Percentiles rank a stretch among this genome's conserved stretches.
Evolutionary conservation across 495 filamentous ascomycete genomes (phyloP).

Genomic region (Elaphomyces granulatus): DNA sequence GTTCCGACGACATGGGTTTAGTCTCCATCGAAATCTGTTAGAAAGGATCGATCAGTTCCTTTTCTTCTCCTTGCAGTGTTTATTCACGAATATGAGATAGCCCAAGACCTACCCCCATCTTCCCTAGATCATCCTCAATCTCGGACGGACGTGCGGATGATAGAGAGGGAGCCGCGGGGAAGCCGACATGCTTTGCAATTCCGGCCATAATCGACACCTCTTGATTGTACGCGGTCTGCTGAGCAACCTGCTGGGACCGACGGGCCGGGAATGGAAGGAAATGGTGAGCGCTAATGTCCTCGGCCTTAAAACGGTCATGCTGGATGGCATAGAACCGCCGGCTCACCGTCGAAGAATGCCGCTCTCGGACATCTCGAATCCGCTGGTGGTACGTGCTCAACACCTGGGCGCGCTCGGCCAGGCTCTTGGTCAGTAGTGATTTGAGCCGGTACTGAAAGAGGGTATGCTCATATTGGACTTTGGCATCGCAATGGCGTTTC

Average conservation of each 20-base stretch:
- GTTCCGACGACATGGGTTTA: slow-evolving; percentile 14
- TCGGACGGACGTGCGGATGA: slow-evolving; percentile 54
- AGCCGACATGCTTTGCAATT: slow-evolving; percentile 85
- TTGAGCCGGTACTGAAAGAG: slow-evolving; percentile 58
- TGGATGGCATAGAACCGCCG: slow-evolving; percentile 84
- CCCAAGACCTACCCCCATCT: slow-evolving; percentile 63
- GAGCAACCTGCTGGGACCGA: slow-evolving; percentile 54
- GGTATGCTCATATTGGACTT: slow-evolving; percentile 56
- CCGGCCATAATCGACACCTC: slow-evolving; percentile 86
- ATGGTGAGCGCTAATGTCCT: slow-evolving; percentile 68
- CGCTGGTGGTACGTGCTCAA: slow-evolving; percentile 79
- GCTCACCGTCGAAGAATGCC: slow-evolving; percentile 61
- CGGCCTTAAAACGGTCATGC: slow-evolving; percentile 70
- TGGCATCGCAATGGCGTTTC: slow-evolving; percentile 63
- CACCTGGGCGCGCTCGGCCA: slow-evolving; percentile 67
- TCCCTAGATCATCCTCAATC: slow-evolving; percentile 72
- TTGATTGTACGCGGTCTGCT: slow-evolving; percentile 79
- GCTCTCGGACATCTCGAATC: slow-evolving; percentile 66
- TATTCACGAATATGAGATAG: background rate
- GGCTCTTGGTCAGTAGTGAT: slow-evolving; percentile 52
- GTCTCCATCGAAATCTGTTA: slow-evolving; percentile 28
- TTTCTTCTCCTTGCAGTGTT: no score
- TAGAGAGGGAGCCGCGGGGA: slow-evolving; percentile 84
- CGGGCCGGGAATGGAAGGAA: slow-evolving; percentile 57
- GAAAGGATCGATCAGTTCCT: slow-evolving; percentile 3